phyloP scores from a whole-genome alignment of 768 basidiomycete species.

The Boletus patriciae region DNA sequence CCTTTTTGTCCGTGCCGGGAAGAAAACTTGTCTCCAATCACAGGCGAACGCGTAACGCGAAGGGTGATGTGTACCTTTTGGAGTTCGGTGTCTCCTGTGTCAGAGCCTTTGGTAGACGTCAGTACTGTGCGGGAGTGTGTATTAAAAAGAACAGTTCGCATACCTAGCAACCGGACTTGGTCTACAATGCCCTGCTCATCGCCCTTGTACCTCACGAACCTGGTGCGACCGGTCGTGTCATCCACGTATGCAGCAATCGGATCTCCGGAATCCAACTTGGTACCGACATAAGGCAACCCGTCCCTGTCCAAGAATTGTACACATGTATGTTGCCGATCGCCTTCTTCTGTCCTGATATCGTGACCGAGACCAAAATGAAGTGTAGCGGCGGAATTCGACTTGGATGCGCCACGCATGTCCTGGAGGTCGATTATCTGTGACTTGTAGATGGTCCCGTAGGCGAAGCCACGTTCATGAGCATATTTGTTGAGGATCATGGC shows the following conservation, averaged over 20 bases:
- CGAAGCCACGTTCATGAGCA: conserved; percentile 96
- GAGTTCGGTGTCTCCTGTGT: conserved; percentile 82
- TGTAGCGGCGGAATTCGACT: conserved; percentile 53
- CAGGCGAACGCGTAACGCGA: conserved; percentile 89
- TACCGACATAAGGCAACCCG: conserved; percentile 81
- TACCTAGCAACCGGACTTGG: conserved; percentile 87
- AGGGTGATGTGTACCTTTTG: conserved; percentile 94
- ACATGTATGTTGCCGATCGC: conserved; percentile 44
- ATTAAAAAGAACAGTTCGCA: conserved; percentile 16
- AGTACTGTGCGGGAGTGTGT: not conserved
- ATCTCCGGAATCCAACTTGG: conserved; percentile 67
- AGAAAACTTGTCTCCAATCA: conserved; percentile 99
- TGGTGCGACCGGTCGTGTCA: conserved; percentile 78
- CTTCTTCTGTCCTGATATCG: conserved; percentile 63
- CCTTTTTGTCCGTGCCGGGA: conserved; percentile 99
- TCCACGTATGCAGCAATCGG: conserved; percentile 86
- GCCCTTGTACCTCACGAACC: conserved; percentile 93
- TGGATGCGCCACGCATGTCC: conserved; percentile 68
- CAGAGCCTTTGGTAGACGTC: conserved; percentile 57
- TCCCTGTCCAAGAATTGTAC: conserved; percentile 68
- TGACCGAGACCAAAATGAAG: conserved; percentile 89
- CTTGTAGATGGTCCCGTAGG: conserved; percentile 95
- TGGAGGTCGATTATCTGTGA: conserved; percentile 88
- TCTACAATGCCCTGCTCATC: conserved; percentile 91
- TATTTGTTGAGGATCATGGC: conserved; percentile 99